phyloP scores from a whole-genome alignment of 2,329 filamentous ascomycete species.

The Periconia sp. region DNA sequence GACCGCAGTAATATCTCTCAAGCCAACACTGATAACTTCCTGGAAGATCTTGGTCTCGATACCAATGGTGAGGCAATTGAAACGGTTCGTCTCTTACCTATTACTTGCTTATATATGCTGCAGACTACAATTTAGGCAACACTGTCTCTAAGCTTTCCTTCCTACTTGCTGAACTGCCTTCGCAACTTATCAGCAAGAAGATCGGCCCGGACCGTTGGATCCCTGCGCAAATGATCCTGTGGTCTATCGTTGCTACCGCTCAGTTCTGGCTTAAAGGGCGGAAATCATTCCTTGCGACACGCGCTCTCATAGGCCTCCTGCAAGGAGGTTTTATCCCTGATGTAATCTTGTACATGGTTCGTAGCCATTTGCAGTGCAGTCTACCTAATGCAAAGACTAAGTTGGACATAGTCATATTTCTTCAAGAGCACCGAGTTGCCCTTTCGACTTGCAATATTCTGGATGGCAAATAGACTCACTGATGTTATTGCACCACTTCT shows the following conservation, averaged over 20 bases:
- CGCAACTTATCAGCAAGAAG: conserved; percentile 50
- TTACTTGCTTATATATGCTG: background rate
- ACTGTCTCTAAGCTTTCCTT: conserved; percentile 78
- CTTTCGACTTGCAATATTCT: conserved; percentile 49
- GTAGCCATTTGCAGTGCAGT: too few species aligned
- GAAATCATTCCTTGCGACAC: conserved; percentile 43
- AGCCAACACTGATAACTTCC: conserved; percentile 31
- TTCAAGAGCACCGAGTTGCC: conserved; percentile 61
- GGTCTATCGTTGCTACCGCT: conserved; percentile 58
- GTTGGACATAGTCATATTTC: conserved; percentile 60
- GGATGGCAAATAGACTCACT: conserved; percentile 42
- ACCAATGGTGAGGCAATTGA: conserved; percentile 20
- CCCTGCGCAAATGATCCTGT: conserved; percentile 48
- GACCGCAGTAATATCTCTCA: conserved; percentile 49
- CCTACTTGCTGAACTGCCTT: conserved; percentile 61
- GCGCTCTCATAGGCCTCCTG: conserved; percentile 48
- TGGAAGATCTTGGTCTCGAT: conserved; percentile 25
- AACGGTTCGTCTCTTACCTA: background rate
- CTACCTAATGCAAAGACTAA: background rate
- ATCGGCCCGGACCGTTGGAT: conserved; percentile 49
- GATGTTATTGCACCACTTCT: conserved; percentile 43
- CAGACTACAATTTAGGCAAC: conserved; percentile 34
- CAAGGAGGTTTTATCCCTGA: conserved; percentile 63
- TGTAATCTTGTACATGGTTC: conserved; percentile 65
- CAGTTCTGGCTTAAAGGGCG: conserved; percentile 68